Conservation (phyloP, 176 grass and related monocot genomes). For the Aegilops speltoides region DNA sequence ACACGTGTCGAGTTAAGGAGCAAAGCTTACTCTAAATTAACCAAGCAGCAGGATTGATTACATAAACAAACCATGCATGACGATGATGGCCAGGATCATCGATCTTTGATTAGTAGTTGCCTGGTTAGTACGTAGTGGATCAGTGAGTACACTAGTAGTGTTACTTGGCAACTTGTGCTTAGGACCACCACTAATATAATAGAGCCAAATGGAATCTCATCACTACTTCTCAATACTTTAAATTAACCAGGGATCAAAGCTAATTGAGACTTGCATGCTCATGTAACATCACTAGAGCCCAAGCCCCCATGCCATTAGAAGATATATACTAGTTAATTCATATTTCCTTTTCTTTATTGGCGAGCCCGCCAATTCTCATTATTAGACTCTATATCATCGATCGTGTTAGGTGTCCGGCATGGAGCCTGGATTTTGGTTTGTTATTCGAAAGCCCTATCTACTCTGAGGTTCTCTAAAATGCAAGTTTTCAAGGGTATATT, state of each 20-base stretch:
- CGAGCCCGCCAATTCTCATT: too few relatives aligned
- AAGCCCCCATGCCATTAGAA: background rate
- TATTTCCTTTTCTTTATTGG: background rate
- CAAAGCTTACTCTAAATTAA: slow-evolving; percentile 5
- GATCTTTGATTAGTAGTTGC: background rate
- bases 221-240: background rate
- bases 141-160: background rate
- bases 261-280: background rate
- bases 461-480: background rate
- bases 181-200: background rate
- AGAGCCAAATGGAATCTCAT: background rate
- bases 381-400: background rate
- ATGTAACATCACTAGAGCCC: background rate
- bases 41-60: background rate
- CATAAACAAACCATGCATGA: slow-evolving; percentile 2
- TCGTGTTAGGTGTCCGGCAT: background rate
- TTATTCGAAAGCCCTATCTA: background rate
- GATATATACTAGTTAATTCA: background rate
- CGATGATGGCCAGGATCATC: background rate
- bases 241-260: background rate
- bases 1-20: slow-evolving; percentile 15
- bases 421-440: background rate
- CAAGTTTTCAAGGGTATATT: too few relatives aligned
- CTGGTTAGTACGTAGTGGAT: background rate
- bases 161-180: background rate